Percentiles rank a stretch among this genome's conserved stretches.
These are phyloP conservation scores for Lachnellula subtilissima DNA, from an alignment of 2,329 filamentous ascomycete species.

Conservation along the genomic window DNA sequence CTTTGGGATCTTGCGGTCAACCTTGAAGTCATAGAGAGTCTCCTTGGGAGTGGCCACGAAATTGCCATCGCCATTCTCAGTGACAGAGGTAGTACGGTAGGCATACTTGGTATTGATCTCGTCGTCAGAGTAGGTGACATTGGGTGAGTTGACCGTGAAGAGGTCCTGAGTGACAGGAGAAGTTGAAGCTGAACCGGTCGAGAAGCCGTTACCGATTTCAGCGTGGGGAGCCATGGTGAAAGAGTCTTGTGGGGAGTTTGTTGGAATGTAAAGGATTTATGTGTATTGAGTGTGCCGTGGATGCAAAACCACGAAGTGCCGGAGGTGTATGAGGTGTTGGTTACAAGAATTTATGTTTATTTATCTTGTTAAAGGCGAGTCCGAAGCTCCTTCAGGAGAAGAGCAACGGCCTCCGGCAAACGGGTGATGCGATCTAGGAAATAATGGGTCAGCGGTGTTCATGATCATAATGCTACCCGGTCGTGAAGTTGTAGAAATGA, in stretches of 20 bases:
- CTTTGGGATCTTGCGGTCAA: conserved; percentile 88
- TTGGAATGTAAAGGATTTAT: not conserved
- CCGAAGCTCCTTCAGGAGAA: conserved; percentile 78
- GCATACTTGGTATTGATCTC: conserved; percentile 93
- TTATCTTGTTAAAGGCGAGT: conserved; percentile 57
- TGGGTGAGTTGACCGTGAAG: conserved; percentile 87
- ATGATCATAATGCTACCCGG: not conserved
- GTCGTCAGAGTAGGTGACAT: conserved; percentile 82
- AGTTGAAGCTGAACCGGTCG: conserved; percentile 50
- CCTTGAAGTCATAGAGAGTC: conserved; percentile 95
- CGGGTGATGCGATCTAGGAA: conserved; percentile 78
- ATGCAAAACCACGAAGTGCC: not conserved
- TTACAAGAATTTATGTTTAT: conserved; percentile 28
- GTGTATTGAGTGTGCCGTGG: not conserved
- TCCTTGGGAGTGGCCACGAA: conserved; percentile 81
- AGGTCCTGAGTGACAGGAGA: conserved; percentile 50
- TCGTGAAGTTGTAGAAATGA: not conserved
- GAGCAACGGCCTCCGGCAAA: conserved; percentile 95
- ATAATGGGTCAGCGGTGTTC: conserved; percentile 4
- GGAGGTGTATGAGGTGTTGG: conserved; percentile 21
- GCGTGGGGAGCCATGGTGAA: conserved; percentile 90
- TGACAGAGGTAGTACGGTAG: conserved; percentile 88
- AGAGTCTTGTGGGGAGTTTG: conserved; percentile 18
- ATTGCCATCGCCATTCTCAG: conserved; percentile 63
- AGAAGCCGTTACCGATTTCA: conserved; percentile 50